These are phyloP conservation scores for Copromyces sp. DNA, from an alignment of 495 filamentous ascomycete species.

Conservation along the genomic window DNA sequence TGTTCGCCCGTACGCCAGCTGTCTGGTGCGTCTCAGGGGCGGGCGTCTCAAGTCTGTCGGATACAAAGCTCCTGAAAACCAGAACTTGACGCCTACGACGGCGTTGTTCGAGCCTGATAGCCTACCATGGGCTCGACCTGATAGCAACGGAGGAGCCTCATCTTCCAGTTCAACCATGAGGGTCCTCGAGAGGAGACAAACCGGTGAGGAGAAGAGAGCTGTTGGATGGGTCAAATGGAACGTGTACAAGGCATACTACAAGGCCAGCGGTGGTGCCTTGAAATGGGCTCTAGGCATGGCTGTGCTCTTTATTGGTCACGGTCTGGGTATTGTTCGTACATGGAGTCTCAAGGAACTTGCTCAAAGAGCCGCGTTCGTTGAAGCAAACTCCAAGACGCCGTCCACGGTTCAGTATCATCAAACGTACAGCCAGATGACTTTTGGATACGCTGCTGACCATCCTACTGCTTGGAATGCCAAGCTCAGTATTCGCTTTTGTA, in stretches of 20 bases:
- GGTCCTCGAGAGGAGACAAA: conserved; percentile 19
- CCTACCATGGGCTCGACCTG: conserved; percentile 6
- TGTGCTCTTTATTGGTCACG: conserved; percentile 35
- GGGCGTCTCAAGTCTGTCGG: conserved; percentile 47
- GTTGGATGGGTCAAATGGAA: conserved; percentile 42
- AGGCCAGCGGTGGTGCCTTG: conserved; percentile 42
- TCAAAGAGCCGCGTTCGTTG: conserved; percentile 9
- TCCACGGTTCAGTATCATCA: background rate
- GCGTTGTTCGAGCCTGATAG: conserved; percentile 23
- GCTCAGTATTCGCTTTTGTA: background rate
- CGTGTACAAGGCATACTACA: conserved; percentile 51
- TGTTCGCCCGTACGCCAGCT: conserved; percentile 48
- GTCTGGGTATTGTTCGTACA: conserved; percentile 23
- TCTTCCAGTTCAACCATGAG: conserved; percentile 35
- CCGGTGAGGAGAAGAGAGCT: conserved; percentile 23
- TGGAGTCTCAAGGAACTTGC: conserved; percentile 25
- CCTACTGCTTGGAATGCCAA: background rate
- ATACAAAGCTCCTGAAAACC: conserved; percentile 28
- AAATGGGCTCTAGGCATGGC: conserved; percentile 42
- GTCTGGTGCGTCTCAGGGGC: conserved; percentile 49
- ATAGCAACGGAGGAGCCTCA: conserved; percentile 6
- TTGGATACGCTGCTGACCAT: background rate
- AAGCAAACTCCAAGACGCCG: background rate
- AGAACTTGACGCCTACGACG: conserved; percentile 29
- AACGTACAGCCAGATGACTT: background rate